Evolutionary conservation across 164 flowering plant genomes (phyloP).

Genomic region (Stephania japonica): DNA sequence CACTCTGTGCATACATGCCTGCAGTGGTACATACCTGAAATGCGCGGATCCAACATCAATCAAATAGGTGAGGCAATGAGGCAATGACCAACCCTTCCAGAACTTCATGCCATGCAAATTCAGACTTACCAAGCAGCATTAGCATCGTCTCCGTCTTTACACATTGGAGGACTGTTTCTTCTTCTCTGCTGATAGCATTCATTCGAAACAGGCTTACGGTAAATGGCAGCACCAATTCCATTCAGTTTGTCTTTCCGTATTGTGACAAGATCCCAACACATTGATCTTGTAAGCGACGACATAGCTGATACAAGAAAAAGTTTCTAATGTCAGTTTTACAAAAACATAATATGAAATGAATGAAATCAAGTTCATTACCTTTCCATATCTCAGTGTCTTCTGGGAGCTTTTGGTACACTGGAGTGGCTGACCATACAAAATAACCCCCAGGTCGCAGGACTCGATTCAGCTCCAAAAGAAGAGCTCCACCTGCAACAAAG

Average conservation of each 20-base stretch:
- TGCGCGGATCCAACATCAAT: not conserved
- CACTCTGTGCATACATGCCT: constrained; percentile 72
- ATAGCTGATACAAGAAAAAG: constrained; percentile 36
- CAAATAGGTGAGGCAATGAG: not conserved
- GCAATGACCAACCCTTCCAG: not conserved
- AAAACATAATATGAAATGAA: not conserved
- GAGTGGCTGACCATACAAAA: constrained; percentile 99
- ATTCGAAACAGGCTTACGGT: constrained; percentile 61
- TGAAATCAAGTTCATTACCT: constrained; percentile 32
- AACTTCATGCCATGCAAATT: not conserved
- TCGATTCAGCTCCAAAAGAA: constrained; percentile 86
- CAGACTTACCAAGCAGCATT: constrained; percentile 71
- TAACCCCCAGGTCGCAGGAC: constrained; percentile 85
- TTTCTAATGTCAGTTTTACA: constrained; percentile 6
- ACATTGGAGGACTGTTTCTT: constrained; percentile 60
- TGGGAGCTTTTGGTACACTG: constrained; percentile 71
- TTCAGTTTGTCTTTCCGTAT: constrained; percentile 60
- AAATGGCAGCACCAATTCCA: constrained; percentile 58
- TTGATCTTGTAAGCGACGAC: constrained; percentile 53
- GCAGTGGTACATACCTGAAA: constrained; percentile 85
- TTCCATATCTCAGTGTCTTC: constrained; percentile 93
- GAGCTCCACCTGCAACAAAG: constrained; percentile 58
- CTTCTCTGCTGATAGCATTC: constrained; percentile 63
- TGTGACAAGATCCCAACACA: constrained; percentile 82
- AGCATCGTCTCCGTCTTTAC: constrained; percentile 65